A percentile compares a stretch with the other conserved stretches of the same genome.
Conservation (phyloP, 2,329 filamentous ascomycete genomes). For the Cladosporium sp. region DNA sequence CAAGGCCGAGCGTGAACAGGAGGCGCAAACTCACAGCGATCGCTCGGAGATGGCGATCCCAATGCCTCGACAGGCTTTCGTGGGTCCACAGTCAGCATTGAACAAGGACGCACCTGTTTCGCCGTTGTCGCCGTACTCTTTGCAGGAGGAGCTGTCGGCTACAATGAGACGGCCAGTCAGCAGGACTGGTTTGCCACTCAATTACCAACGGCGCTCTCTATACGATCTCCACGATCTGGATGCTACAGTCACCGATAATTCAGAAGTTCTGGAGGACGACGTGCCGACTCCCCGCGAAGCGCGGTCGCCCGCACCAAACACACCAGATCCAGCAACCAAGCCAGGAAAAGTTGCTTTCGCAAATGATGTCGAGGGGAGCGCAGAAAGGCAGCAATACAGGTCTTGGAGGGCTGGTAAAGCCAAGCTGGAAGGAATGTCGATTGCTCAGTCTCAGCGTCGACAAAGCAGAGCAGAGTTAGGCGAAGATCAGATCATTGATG, state of each 20-base stretch:
- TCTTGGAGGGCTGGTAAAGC: slow-evolving; percentile 53
- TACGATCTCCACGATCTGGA: slow-evolving; percentile 34
- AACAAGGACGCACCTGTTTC: slow-evolving; percentile 16
- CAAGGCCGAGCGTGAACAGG: slow-evolving; percentile 1
- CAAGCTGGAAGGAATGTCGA: slow-evolving; percentile 41
- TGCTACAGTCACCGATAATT: slow-evolving; percentile 3
- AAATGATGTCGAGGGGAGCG: slow-evolving; percentile 32
- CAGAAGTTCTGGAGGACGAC: not conserved
- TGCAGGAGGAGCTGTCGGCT: not conserved
- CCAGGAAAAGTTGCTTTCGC: slow-evolving; percentile 11
- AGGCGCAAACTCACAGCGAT: not conserved
- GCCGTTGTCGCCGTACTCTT: slow-evolving; percentile 7
- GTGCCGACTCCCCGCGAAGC: slow-evolving; percentile 1
- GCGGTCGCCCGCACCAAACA: slow-evolving; percentile 9
- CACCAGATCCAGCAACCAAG: slow-evolving; percentile 7
- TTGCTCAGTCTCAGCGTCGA: slow-evolving; percentile 38
- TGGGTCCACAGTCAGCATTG: slow-evolving; percentile 2
- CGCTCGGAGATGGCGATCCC: slow-evolving; percentile 16
- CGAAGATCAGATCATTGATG: slow-evolving; percentile 64
- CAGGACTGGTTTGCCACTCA: slow-evolving; percentile 27
- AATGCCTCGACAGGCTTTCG: slow-evolving; percentile 13
- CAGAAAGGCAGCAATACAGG: slow-evolving; percentile 48
- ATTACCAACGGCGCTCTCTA: slow-evolving; percentile 34
- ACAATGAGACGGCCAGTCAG: slow-evolving; percentile 17
- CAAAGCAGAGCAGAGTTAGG: slow-evolving; percentile 37